Base-by-base conservation (phyloP, 1,139 yeast species). In the Yamadazyma jaroonii region DNA sequence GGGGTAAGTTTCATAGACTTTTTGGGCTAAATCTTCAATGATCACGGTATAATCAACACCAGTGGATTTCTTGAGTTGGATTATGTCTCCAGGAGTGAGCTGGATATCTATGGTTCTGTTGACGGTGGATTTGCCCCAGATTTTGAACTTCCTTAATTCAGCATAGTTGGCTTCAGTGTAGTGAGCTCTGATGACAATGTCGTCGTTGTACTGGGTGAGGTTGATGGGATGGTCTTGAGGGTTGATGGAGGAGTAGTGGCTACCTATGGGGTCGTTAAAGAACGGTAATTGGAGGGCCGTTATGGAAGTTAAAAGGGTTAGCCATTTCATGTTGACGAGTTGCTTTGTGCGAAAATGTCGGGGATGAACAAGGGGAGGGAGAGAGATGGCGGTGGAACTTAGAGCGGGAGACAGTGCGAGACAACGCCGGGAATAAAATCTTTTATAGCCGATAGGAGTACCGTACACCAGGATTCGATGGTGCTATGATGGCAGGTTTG, bases 11-110 rank as follows among this genome's bases (percentile, higher is more conserved):
- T 81, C 84, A 44, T 55, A 72, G 0, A 83, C 66, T 1, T 67
- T 61, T 48, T 76, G 80, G 1, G 84, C 66, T 41, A 84, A 61
- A 51, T 84, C 85, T 0, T 63, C 64, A 30, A 84, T 71, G n/a
- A 82, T 58, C 6, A 70, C 50, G 9, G 61, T 45, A 41, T 59
- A 67, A 4, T 54, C 35, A 29, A 62, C 33, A 9, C 41, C 40
- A n/a, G 53, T 56, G 24, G 47, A 44, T 17, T 52, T 50, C 12
- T 47, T 32, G 29, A 70, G 46, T 26, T 52, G 46, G 8, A 36
- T 41, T 36, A 64, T 50, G 26, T 57, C 52, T 0, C 42, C 51
- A 20, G 49, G 52, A 34, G 48, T 45, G 4, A 68, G 50, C 45
- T 70, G 73, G 12, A 71, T 42, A 46, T 71, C 77, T 9, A 69